A percentile compares a stretch with the other conserved stretches of the same genome.
These are phyloP conservation scores for Starmerella stellata DNA, from an alignment of 805 yeast genomes.

Conservation along the genomic window DNA sequence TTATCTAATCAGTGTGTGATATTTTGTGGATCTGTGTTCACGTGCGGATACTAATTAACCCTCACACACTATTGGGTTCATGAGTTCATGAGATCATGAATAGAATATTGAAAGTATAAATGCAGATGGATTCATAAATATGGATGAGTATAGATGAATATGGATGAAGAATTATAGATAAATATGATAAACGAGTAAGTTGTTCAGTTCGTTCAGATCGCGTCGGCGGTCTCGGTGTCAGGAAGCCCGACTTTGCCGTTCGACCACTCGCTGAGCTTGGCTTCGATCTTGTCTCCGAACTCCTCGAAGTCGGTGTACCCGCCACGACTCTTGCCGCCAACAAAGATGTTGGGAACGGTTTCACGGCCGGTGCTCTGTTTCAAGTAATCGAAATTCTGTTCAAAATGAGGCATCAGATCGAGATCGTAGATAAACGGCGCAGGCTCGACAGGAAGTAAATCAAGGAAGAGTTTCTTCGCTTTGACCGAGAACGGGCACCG, in stretches of 20 bases:
- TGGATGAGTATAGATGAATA: no score
- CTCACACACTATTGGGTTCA: no score
- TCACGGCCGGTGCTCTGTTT: conserved; percentile 51
- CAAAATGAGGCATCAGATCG: conserved; percentile 63
- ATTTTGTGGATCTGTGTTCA: no score
- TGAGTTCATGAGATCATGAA: no score
- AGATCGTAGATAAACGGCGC: conserved; percentile 58
- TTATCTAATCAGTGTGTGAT: no score
- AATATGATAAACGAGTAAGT: no score
- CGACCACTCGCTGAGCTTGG: conserved; percentile 39
- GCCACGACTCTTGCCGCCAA: conserved; percentile 61
- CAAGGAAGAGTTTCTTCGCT: conserved; percentile 47
- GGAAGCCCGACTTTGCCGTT: conserved; percentile 14
- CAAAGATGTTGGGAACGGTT: conserved; percentile 80
- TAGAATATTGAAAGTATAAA: no score
- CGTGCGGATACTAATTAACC: no score
- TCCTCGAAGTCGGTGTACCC: conserved; percentile 68
- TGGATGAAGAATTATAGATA: no score
- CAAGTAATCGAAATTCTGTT: conserved; percentile 54
- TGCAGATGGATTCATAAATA: no score
- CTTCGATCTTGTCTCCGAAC: conserved; percentile 39
- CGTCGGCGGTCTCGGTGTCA: not conserved
- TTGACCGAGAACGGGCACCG: conserved; percentile 57
- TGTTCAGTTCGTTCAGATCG: no score
- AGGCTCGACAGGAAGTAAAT: conserved; percentile 55